phyloP scores from a whole-genome alignment of 805 yeast species.

The Schwanniomyces polymorphus region DNA sequence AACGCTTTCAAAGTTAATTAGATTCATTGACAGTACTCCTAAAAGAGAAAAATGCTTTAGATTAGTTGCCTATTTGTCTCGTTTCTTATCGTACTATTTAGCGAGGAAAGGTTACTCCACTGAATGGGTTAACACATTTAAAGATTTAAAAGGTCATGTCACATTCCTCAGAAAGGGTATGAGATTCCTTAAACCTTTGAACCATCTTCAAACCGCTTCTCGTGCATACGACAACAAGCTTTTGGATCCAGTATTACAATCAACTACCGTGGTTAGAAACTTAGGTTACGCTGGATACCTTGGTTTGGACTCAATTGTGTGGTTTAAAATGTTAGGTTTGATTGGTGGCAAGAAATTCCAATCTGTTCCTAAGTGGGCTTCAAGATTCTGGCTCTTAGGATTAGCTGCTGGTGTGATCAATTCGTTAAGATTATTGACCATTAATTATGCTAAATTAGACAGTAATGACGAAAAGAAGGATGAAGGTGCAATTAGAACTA shows the following conservation, averaged over 20 bases:
- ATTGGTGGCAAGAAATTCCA: slow-evolving; percentile 47
- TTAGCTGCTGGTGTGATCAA: slow-evolving; percentile 61
- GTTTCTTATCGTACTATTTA: slow-evolving; percentile 67
- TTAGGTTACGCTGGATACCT: slow-evolving; percentile 64
- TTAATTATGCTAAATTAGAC: slow-evolving; percentile 38
- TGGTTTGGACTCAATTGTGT: slow-evolving; percentile 60
- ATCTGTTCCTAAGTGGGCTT: slow-evolving; percentile 55
- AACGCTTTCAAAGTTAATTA: slow-evolving; percentile 57
- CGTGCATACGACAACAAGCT: slow-evolving; percentile 70
- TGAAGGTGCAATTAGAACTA: slow-evolving; percentile 38
- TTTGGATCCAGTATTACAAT: slow-evolving; percentile 56
- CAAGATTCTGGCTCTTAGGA: slow-evolving; percentile 77
- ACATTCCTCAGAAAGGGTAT: slow-evolving; percentile 77
- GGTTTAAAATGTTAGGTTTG: slow-evolving; percentile 60
- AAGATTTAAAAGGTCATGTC: slow-evolving; percentile 59
- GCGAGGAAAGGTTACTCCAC: slow-evolving; percentile 54
- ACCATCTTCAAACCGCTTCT: slow-evolving; percentile 68
- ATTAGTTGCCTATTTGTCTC: slow-evolving; percentile 73
- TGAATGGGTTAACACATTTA: slow-evolving; percentile 48
- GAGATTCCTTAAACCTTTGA: slow-evolving; percentile 80
- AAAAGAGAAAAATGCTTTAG: slow-evolving; percentile 84
- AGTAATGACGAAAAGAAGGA: slow-evolving; percentile 25
- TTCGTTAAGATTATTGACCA: slow-evolving; percentile 54
- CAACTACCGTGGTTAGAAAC: slow-evolving; percentile 54
- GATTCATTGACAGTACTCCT: slow-evolving; percentile 62